Evolutionary conservation across 2,329 filamentous ascomycete species (phyloP).

Genomic region (Pleurostoma richardsiae): DNA sequence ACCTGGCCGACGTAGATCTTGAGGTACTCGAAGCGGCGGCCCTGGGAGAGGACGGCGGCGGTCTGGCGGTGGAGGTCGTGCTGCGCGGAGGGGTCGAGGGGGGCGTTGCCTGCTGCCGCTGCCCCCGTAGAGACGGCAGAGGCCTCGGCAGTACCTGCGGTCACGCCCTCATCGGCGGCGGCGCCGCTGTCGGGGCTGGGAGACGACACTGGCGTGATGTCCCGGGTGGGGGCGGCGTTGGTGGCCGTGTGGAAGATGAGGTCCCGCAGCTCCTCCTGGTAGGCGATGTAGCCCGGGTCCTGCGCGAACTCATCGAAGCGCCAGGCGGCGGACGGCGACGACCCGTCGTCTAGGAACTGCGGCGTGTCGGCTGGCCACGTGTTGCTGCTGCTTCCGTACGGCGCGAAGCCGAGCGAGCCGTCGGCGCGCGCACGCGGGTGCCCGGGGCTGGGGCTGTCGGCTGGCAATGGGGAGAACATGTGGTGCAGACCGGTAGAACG

Average conservation of each 20-base stretch:
- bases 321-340: constrained; percentile 22
- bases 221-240: constrained; percentile 33
- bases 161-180: constrained; percentile 2
- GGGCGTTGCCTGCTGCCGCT: constrained; percentile 7
- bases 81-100: constrained; percentile 1
- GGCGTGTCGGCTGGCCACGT: neutral
- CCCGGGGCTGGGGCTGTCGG: no score
- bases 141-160: constrained; percentile 2
- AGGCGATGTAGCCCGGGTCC: constrained; percentile 37
- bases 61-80: constrained; percentile 8
- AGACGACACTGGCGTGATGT: constrained; percentile 22
- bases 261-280: constrained; percentile 37
- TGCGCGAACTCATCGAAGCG: constrained; percentile 26
- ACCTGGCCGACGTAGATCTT: constrained; percentile 42
- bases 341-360: constrained; percentile 2
- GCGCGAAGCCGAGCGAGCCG: no score
- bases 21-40: constrained; percentile 30
- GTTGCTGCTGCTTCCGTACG: no score
- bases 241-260: constrained; percentile 41
- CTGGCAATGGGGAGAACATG: no score
- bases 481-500: no score
- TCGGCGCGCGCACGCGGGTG: no score
- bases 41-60: constrained; percentile 21
- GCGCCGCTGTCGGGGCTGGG: neutral
- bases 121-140: neutral